Evolutionary conservation across 352 stramenopile species (phyloP), one percentile per base, ranked within the genome.

Genomic region (Phytophthora colocasiae): DNA sequence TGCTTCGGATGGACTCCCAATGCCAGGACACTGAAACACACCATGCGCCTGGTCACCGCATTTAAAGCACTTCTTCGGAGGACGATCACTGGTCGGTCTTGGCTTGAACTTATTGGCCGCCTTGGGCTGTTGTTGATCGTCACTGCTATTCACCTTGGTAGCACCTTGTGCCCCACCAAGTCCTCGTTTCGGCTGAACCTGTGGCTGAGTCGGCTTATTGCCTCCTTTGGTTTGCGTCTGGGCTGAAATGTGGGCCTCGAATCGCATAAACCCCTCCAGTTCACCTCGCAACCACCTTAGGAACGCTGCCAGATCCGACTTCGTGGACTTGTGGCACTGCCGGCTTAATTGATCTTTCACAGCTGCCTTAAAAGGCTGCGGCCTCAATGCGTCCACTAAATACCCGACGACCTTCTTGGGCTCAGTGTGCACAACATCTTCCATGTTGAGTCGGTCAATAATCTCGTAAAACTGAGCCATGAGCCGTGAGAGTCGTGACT

Each of bases 291-390:
- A 19, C 19, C 19, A 19, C 19, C 1, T 19, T 1, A 19, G 19
- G 19, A 44, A 58, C 46, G n/a, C 5, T 3, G 1, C 6, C 7
- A 59, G 6, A 17, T 47, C 47, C 0, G 38, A 39, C 14, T 66
- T 66, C 0, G 58, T 58, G 0, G 38, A 5, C 4, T 66, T 58
- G 27, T 66, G 48, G n/a, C 3, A n/a, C 15, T 66, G 58, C 4
- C 58, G 41, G 1, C 48, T 19, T 4, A 66, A 14, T 19, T 66
- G 58, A 39, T 45, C 32, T 6, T 55, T 60, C n/a, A 60, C 49
- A 1, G 22, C 58, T 19, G 32, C 19, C 27, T 55, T 55, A 38
- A 67, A 61, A 3, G 34, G 14, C 11, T 19, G 43, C 27, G 22
- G 29, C 19, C 19, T 19, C 19, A 19, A 19, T 19, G 19, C 19